These are phyloP conservation scores for Termitomyces sp. DNA, from an alignment of 768 basidiomycete species.

Conservation along the genomic window DNA sequence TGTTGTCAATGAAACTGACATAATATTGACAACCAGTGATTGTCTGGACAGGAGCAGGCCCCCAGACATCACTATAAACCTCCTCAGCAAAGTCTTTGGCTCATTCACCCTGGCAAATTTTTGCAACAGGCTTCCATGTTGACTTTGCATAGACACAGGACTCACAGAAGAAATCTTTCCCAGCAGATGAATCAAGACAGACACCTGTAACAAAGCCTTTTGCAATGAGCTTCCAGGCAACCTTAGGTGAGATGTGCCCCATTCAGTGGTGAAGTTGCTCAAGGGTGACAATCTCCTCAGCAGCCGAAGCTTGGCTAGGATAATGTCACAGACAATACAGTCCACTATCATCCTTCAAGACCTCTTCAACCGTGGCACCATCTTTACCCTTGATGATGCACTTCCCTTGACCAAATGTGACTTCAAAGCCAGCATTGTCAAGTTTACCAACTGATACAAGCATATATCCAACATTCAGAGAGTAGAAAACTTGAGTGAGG, in stretches of 20 bases:
- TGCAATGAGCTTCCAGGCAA: conserved; percentile 20
- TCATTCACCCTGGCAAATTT: conserved; percentile 24
- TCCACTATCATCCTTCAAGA: conserved; percentile 18
- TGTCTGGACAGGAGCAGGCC: too few relatives aligned
- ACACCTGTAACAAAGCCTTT: conserved; percentile 31
- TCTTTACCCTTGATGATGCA: conserved; percentile 21
- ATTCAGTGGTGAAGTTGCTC: conserved; percentile 29
- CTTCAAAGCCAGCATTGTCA: conserved; percentile 28
- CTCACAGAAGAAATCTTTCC: conserved; percentile 31
- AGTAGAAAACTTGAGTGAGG: conserved; percentile 34
- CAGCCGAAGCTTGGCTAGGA: too few relatives aligned
- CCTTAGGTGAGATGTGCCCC: conserved; percentile 29
- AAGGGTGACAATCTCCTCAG: conserved; percentile 16
- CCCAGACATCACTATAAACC: too few relatives aligned
- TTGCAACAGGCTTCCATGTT: conserved; percentile 29
- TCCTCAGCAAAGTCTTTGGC: conserved; percentile 6
- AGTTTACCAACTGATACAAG: conserved; percentile 34
- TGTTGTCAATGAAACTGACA: too few relatives aligned
- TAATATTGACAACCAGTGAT: too few relatives aligned
- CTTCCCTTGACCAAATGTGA: conserved; percentile 27
- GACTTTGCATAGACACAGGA: conserved; percentile 43
- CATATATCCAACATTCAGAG: conserved; percentile 34
- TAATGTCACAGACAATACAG: too few relatives aligned
- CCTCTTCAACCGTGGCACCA: conserved; percentile 17
- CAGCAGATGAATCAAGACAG: conserved; percentile 15